Conservation (phyloP, 169 alveolate genomes). For the Cryptosporidium bovis region DNA sequence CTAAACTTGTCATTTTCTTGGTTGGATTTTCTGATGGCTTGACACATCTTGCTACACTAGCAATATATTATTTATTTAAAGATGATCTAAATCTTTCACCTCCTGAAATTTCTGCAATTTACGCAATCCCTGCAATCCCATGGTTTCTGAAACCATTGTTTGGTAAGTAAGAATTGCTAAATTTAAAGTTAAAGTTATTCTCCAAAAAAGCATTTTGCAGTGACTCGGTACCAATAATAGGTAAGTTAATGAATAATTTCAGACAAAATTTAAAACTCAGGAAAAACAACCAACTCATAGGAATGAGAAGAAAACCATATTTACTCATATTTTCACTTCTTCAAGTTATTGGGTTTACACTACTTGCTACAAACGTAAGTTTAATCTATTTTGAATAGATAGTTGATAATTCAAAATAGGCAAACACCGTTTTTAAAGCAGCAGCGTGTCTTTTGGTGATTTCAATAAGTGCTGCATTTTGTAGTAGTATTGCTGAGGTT, state of each 20-base stretch:
- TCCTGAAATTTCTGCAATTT: slow-evolving; percentile 82
- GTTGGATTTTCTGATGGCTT: slow-evolving; percentile 92
- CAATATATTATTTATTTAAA: slow-evolving; percentile 87
- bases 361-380: slow-evolving; percentile 80
- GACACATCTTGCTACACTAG: slow-evolving; percentile 88
- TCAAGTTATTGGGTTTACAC: slow-evolving; percentile 82
- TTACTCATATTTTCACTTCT: slow-evolving; percentile 82
- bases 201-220: slow-evolving; percentile 80
- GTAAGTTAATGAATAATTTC: slow-evolving; percentile 6
- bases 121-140: slow-evolving; percentile 88
- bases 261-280: neutral
- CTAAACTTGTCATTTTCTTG: slow-evolving; percentile 77
- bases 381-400: neutral
- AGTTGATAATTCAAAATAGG: slow-evolving; percentile 47
- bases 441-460: slow-evolving; percentile 75
- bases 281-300: slow-evolving; percentile 36
- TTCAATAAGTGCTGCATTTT: slow-evolving; percentile 84
- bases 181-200: neutral
- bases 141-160: slow-evolving; percentile 81
- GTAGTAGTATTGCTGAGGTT: slow-evolving; percentile 91
- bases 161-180: neutral
- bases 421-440: slow-evolving; percentile 76
- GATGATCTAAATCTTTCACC: slow-evolving; percentile 83
- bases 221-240: slow-evolving; percentile 81
- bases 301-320: slow-evolving; percentile 87